phyloP scores from a whole-genome alignment of 306 rosid genomes.

The Citrullus mucosospermus region DNA sequence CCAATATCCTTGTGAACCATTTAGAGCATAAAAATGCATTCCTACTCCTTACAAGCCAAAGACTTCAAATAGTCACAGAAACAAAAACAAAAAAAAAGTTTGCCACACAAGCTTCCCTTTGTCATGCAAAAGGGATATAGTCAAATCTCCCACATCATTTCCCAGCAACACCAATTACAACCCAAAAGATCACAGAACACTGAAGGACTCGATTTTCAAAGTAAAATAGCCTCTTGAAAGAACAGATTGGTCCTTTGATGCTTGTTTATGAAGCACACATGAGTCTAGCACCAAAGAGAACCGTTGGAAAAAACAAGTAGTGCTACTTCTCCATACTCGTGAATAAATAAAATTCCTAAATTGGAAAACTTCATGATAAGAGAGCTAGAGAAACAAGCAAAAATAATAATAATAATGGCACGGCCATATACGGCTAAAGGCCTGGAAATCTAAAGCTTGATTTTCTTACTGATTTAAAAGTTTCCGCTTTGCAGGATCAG shows the following conservation, averaged over 20 bases:
- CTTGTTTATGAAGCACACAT: background rate
- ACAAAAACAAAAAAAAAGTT: no score
- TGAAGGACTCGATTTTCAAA: background rate
- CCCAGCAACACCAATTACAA: background rate
- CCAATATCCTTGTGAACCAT: background rate
- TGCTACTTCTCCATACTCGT: background rate
- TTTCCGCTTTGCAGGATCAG: slow-evolving; percentile 63
- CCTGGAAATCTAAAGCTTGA: background rate
- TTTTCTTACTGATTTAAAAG: slow-evolving; percentile 50
- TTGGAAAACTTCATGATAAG: background rate
- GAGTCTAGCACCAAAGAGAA: background rate
- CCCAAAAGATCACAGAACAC: background rate
- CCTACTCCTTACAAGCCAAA: no score
- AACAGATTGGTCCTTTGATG: background rate
- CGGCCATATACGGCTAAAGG: background rate
- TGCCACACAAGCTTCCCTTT: no score
- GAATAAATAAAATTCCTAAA: background rate
- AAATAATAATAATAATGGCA: background rate
- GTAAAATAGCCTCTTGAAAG: background rate
- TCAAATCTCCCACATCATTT: background rate
- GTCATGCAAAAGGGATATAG: background rate
- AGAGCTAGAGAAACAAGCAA: background rate
- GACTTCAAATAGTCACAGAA: no score
- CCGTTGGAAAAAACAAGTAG: background rate
- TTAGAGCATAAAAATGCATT: background rate